Conservation (phyloP, 1,284 basidiomycete genomes). For the Fomitopsis palustris region DNA sequence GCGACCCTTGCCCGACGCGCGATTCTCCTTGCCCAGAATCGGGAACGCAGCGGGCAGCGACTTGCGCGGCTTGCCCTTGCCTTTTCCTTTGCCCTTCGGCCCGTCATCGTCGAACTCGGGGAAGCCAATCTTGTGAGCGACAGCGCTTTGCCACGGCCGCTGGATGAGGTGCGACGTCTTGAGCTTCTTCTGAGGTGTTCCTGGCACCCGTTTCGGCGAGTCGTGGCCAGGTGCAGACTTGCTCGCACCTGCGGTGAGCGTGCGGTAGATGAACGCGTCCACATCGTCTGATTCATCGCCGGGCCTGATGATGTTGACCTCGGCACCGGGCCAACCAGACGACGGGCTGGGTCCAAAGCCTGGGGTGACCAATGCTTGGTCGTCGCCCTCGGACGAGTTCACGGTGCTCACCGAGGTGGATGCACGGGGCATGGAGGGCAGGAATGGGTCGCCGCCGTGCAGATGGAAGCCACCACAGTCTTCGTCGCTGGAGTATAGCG, state of each 20-base stretch:
- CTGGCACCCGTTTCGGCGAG: constrained; percentile 62
- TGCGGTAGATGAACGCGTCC: constrained; percentile 69
- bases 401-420: constrained; percentile 61
- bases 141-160: constrained; percentile 76
- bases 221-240: constrained; percentile 40
- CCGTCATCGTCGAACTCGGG: constrained; percentile 40
- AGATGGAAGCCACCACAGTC: constrained; percentile 17
- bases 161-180: constrained; percentile 56
- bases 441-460: constrained; percentile 22
- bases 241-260: constrained; percentile 58
- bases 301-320: constrained; percentile 37
- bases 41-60: constrained; percentile 70
- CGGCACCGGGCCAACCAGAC: constrained; percentile 58
- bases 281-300: constrained; percentile 39
- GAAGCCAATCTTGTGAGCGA: constrained; percentile 64
- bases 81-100: constrained; percentile 14
- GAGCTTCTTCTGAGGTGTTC: constrained; percentile 74
- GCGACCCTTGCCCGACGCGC: constrained; percentile 15
- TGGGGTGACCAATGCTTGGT: constrained; percentile 65
- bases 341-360: constrained; percentile 45
- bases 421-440: constrained; percentile 43
- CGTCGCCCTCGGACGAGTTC: constrained; percentile 46
- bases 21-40: constrained; percentile 21
- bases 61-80: constrained; percentile 59
- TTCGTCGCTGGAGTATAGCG: constrained; percentile 59